A percentile compares a stretch with the other conserved stretches of the same genome.
Conservation (phyloP, 2,329 filamentous ascomycete species). For the Penicillium sp. region DNA sequence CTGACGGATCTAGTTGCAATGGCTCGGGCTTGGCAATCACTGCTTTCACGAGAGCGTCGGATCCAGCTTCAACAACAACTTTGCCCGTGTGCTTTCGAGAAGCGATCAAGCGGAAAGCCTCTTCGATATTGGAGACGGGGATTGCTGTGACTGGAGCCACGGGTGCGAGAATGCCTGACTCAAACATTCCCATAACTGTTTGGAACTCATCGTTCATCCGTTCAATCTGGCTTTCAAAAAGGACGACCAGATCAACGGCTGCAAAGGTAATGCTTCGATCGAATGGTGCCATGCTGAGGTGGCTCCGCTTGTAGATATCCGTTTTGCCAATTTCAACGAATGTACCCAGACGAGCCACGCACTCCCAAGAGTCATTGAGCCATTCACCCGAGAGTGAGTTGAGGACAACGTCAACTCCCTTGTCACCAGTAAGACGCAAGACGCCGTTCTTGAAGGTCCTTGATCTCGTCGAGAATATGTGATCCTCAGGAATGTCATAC, state of each 20-base stretch:
- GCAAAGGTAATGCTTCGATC: conserved; percentile 11
- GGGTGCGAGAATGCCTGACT: conserved; percentile 1
- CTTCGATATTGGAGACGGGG: conserved; percentile 6
- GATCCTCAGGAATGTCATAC: conserved; percentile 28
- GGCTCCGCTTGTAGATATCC: conserved; percentile 9
- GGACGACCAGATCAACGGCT: conserved; percentile 5
- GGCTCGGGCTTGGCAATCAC: conserved; percentile 6
- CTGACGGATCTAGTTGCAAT: conserved; percentile 1
- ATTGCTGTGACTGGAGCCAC: conserved; percentile 5
- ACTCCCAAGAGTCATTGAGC: conserved; percentile 36
- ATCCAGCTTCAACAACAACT: conserved; percentile 1
- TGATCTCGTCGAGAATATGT: conserved; percentile 36
- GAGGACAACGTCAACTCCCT: conserved; percentile 37
- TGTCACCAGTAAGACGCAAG: conserved; percentile 25
- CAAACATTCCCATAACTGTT: conserved; percentile 3
- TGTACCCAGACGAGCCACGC: conserved; percentile 33
- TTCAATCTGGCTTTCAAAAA: conserved; percentile 3
- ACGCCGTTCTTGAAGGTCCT: conserved; percentile 29
- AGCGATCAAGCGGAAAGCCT: conserved; percentile 10
- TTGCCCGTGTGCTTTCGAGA: conserved; percentile 11
- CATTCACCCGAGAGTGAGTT: conserved; percentile 39
- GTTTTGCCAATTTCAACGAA: conserved; percentile 35
- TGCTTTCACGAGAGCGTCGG: conserved; percentile 8
- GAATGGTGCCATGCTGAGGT: conserved; percentile 9
- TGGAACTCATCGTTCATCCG: conserved; percentile 11